Evolutionary conservation across 305 asterid species (phyloP).

Genomic region (Fraxinus ornus): DNA sequence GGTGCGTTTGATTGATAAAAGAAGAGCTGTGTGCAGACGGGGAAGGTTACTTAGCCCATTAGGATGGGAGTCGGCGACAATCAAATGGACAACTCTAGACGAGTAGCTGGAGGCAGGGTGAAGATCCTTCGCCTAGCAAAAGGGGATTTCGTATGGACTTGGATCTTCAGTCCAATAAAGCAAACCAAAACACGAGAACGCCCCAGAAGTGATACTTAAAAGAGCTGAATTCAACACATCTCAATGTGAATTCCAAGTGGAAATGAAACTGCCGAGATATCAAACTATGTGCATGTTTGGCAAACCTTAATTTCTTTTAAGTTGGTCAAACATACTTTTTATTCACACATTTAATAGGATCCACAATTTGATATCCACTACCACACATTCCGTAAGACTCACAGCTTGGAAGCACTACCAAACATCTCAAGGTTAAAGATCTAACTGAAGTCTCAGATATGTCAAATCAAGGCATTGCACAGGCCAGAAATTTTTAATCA

Average conservation of each 20-base stretch:
- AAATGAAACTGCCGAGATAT: not conserved
- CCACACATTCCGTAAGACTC: not conserved
- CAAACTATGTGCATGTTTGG: not conserved
- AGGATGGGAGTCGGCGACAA: not conserved
- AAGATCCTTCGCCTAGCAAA: not conserved
- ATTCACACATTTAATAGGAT: not conserved
- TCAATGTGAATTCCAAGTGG: not conserved
- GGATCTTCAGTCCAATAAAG: not conserved
- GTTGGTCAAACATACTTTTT: not conserved
- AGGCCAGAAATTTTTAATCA: not conserved
- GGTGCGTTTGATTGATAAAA: not conserved
- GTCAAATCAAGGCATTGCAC: not conserved
- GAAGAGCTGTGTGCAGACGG: not conserved
- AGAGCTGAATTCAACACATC: not conserved
- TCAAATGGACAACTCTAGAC: not conserved
- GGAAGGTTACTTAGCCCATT: not conserved
- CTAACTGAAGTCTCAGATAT: not conserved
- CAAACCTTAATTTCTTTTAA: not conserved
- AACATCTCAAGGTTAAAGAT: not conserved
- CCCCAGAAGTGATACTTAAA: not conserved
- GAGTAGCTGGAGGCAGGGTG: not conserved
- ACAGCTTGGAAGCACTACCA: not conserved
- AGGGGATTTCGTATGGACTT: not conserved
- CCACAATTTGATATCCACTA: not conserved
- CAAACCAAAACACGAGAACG: not conserved